Evolutionary conservation across 225 moss, liverwort and hornwort species (phyloP).

Genomic region (Straminergon stramineum): DNA sequence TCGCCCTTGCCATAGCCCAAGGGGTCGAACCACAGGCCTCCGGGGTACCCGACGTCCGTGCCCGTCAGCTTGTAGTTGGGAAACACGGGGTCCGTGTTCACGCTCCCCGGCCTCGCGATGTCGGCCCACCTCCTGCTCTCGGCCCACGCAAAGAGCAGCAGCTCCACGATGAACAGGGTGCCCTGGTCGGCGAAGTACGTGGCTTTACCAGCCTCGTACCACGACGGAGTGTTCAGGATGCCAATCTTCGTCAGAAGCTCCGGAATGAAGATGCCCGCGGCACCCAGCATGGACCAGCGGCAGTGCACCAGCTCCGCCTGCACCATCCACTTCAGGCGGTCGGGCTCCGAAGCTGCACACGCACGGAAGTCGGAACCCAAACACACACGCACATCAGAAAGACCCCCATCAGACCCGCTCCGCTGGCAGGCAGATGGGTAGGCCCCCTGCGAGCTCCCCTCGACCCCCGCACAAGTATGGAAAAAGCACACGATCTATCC

Average conservation of each 20-base stretch:
- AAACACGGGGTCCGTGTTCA: slow-evolving; percentile 76
- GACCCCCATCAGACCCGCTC: neutral
- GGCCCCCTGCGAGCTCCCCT: neutral
- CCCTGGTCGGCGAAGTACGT: slow-evolving; percentile 61
- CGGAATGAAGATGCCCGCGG: slow-evolving; percentile 93
- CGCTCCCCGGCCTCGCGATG: slow-evolving; percentile 79
- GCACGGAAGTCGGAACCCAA: too few species aligned
- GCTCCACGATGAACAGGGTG: slow-evolving; percentile 66
- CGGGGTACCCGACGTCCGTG: slow-evolving; percentile 85
- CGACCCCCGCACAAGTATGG: neutral
- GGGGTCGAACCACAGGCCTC: slow-evolving; percentile 92
- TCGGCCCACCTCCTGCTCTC: slow-evolving; percentile 88
- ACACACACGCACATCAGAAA: neutral
- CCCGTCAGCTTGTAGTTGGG: slow-evolving; percentile 87
- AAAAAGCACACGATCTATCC: neutral
- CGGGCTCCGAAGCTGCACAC: slow-evolving; percentile 61
- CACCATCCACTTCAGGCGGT: slow-evolving; percentile 65
- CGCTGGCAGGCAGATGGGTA: neutral
- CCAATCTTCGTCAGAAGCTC: slow-evolving; percentile 82
- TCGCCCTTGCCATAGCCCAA: slow-evolving; percentile 52
- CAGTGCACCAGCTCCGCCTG: slow-evolving; percentile 42
- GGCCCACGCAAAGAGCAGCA: slow-evolving; percentile 69
- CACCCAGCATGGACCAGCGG: slow-evolving; percentile 92
- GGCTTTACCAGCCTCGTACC: slow-evolving; percentile 53
- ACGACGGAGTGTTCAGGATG: slow-evolving; percentile 69